These are phyloP conservation scores for Monosporascus sp. DNA, from an alignment of 2,329 filamentous ascomycete species.

Conservation along the genomic window DNA sequence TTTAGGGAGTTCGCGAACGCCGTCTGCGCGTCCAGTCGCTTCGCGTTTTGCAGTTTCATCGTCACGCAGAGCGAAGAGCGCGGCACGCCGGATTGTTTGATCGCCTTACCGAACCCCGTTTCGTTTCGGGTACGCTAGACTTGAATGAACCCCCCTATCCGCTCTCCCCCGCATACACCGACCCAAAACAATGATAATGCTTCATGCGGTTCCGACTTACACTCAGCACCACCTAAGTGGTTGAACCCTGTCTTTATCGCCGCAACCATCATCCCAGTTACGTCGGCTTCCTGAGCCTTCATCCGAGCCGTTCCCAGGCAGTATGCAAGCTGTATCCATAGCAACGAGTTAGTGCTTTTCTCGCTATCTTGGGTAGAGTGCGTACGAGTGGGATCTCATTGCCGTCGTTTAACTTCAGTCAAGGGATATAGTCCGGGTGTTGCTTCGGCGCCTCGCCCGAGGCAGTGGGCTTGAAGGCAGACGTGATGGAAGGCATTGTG, in stretches of 20 bases:
- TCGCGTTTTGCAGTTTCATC: slow-evolving; percentile 47
- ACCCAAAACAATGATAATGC: neutral
- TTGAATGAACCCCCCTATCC: neutral
- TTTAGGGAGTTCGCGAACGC: slow-evolving; percentile 56
- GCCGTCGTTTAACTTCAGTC: slow-evolving; percentile 68
- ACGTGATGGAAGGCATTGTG: slow-evolving; percentile 38
- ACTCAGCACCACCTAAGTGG: slow-evolving; percentile 71
- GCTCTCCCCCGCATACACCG: neutral
- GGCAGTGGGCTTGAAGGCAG: slow-evolving; percentile 34
- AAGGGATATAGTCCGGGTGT: slow-evolving; percentile 39
- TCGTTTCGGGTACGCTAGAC: slow-evolving; percentile 57
- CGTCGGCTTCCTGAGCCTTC: slow-evolving; percentile 55
- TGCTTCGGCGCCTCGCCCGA: slow-evolving; percentile 37
- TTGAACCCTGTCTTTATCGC: slow-evolving; percentile 66
- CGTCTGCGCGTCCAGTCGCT: slow-evolving; percentile 37
- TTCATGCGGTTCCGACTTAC: slow-evolving; percentile 30
- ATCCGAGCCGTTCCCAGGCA: slow-evolving; percentile 65
- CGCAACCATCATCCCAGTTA: slow-evolving; percentile 45
- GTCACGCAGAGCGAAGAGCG: slow-evolving; percentile 65
- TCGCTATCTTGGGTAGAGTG: neutral
- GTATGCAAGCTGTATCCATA: slow-evolving; percentile 54
- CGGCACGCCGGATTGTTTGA: slow-evolving; percentile 60
- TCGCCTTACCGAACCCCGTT: slow-evolving; percentile 64
- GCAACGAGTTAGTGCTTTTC: neutral
- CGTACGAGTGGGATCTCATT: slow-evolving; percentile 64